Evolutionary conservation across 495 filamentous ascomycete species (phyloP), one percentile per base, ranked within the genome.

Genomic region (Sphaerosporella brunnea): DNA sequence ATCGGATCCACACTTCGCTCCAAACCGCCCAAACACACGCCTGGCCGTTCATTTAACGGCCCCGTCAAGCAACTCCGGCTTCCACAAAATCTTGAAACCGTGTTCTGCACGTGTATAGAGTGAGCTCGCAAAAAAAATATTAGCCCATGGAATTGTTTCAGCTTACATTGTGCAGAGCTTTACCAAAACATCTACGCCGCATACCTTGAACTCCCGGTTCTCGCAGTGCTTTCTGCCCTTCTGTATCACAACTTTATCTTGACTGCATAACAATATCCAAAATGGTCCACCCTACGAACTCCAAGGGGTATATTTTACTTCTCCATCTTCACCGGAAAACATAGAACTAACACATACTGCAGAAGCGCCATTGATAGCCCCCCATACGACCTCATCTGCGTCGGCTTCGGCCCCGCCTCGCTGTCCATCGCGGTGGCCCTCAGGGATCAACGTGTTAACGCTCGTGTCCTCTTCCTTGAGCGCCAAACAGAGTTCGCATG

Each of bases 361-460:
- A 32, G 28, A 10, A 40, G 37, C 37, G 15, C n/a, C 37, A 40
- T 40, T 20, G 41, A 44, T 18, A 23, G 41, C 10, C 21, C 21
- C 24, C 41, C 11, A 23, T 78, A 84, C 53, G 88, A 95, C 56
- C 63, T 96, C 21, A 67, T 95, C 40, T 94, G 88, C 63, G 73
- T 94, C 26, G 88, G 88, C 26, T 96, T 95, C 56, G 88, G 88
- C 1, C 88, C 88, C 13, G 87, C 88, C 9, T 90, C 85, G 49
- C 73, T 94, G 8, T 79, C 88, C 15, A 84, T 95, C 47, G 87
- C 82, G 10, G 77, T 93, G 41, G 88, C 88, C 7, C 69, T 94
- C 23, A 77, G 90, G 59, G 88, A 96, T 62, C 66, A 52, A 46
- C 72, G 67, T 56, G 50, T 53, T 38, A 58, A 58, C 23, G 48